Conservation (phyloP, 2,329 filamentous ascomycete genomes). For the Aureobasidium sp. region DNA sequence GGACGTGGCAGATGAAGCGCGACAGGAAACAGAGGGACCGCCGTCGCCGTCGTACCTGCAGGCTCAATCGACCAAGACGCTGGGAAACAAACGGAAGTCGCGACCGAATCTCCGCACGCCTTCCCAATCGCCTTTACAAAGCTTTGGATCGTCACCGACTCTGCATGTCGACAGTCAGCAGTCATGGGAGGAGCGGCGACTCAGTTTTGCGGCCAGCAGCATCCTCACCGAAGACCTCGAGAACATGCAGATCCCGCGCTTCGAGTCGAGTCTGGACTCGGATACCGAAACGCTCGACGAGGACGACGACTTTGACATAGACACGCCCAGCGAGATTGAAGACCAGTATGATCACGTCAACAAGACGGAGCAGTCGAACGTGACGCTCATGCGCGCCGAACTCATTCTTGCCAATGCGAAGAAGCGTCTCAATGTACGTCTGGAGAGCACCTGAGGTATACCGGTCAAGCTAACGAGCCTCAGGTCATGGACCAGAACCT, state of each 20-base stretch:
- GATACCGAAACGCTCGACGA: conserved; percentile 19
- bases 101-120: background rate
- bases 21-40: conserved; percentile 10
- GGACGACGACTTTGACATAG: conserved; percentile 13
- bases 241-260: conserved; percentile 27
- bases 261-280: conserved; percentile 25
- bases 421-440: conserved; percentile 63
- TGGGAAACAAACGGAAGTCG: background rate
- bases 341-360: background rate
- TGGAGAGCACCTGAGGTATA: conserved; percentile 16
- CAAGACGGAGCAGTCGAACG: conserved; percentile 54
- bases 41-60: conserved; percentile 15
- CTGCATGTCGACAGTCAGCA: conserved; percentile 19
- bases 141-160: conserved; percentile 22
- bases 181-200: conserved; percentile 11
- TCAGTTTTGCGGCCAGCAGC: conserved; percentile 27
- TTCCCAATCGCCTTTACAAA: conserved; percentile 11
- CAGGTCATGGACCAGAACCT: conserved; percentile 93
- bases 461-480: background rate
- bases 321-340: conserved; percentile 4
- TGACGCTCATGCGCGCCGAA: conserved; percentile 70
- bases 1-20: conserved; percentile 16
- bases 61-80: background rate
- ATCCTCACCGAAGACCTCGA: conserved; percentile 37
- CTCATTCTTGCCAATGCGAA: conserved; percentile 91